Percentiles rank a stretch among this genome's conserved stretches.
Evolutionary conservation across 2,329 filamentous ascomycete genomes (phyloP).

Genomic region (Xylaria sp.): DNA sequence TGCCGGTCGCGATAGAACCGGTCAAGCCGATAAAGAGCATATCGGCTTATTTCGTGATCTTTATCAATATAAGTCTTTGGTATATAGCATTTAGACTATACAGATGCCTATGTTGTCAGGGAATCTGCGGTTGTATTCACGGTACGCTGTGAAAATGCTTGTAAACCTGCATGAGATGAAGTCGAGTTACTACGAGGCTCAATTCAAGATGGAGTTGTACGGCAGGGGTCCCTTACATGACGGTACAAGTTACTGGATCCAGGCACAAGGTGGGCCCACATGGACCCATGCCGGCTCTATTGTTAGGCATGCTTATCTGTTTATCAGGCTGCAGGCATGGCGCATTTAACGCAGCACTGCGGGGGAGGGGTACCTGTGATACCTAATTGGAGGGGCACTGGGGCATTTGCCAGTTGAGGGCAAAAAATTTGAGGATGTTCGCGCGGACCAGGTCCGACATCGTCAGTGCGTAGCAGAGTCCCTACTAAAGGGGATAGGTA

Average conservation of each 20-base stretch:
- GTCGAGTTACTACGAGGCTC: constrained; percentile 33
- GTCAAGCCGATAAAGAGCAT: constrained; percentile 98
- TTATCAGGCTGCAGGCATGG: constrained; percentile 37
- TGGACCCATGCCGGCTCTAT: not conserved
- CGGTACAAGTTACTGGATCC: not conserved
- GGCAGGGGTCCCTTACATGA: constrained; percentile 26
- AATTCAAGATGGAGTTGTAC: constrained; percentile 25
- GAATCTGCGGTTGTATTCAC: constrained; percentile 2
- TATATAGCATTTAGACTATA: not conserved
- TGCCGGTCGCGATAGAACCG: constrained; percentile 96
- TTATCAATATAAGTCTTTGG: not conserved
- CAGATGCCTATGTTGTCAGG: constrained; percentile 8
- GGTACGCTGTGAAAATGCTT: not conserved
- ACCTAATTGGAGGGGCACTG: constrained; percentile 44
- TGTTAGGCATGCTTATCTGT: constrained; percentile 31
- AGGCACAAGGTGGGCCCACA: not conserved
- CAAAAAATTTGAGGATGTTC: constrained; percentile 39
- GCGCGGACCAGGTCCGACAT: constrained; percentile 30
- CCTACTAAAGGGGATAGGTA: not conserved
- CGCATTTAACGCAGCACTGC: constrained; percentile 34
- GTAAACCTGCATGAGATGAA: constrained; percentile 10
- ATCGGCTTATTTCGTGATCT: constrained; percentile 13
- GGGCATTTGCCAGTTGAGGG: constrained; percentile 36
- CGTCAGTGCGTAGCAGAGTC: constrained; percentile 16
- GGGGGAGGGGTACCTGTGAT: constrained; percentile 45